A percentile compares a stretch with the other conserved stretches of the same genome.
Evolutionary conservation across 176 grass and related monocot genomes (phyloP).

Genomic region (Oryza glumipatula): DNA sequence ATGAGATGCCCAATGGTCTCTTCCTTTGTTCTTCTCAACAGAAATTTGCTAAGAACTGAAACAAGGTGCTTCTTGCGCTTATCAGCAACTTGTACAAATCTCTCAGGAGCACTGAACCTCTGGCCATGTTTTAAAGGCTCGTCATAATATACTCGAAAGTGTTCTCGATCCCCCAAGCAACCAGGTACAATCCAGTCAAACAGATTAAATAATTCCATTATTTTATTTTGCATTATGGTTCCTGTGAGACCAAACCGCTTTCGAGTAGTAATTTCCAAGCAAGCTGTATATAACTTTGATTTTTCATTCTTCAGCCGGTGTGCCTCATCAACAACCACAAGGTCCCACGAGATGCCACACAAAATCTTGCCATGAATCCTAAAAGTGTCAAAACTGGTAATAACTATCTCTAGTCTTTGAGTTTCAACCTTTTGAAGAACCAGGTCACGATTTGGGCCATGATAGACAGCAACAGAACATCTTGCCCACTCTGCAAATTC

Average conservation of each 20-base stretch:
- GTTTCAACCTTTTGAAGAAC: slow-evolving; percentile 79
- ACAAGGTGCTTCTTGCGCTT: slow-evolving; percentile 86
- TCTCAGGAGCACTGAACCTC: slow-evolving; percentile 88
- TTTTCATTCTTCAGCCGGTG: slow-evolving; percentile 96
- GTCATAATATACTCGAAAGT: slow-evolving; percentile 89
- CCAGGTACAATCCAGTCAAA: slow-evolving; percentile 95
- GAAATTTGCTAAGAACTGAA: slow-evolving; percentile 74
- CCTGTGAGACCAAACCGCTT: slow-evolving; percentile 90
- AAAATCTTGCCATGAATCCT: slow-evolving; percentile 82
- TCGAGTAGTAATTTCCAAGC: slow-evolving; percentile 75
- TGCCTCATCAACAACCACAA: slow-evolving; percentile 95
- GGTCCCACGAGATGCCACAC: slow-evolving; percentile 77
- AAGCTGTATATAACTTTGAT: slow-evolving; percentile 74
- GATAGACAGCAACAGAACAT: slow-evolving; percentile 80
- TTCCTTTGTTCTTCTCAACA: slow-evolving; percentile 93
- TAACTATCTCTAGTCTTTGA: slow-evolving; percentile 67
- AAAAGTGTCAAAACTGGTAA: slow-evolving; percentile 98
- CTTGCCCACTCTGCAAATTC: slow-evolving; percentile 91
- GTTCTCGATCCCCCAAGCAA: slow-evolving; percentile 79
- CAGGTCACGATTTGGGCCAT: slow-evolving; percentile 87
- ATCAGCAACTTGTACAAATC: slow-evolving; percentile 83
- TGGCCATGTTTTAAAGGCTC: slow-evolving; percentile 93
- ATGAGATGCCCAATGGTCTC: slow-evolving; percentile 98
- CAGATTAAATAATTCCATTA: slow-evolving; percentile 96
- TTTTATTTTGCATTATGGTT: slow-evolving; percentile 95